phyloP scores from a whole-genome alignment of 345 rosid genomes.

The Populus nigra region DNA sequence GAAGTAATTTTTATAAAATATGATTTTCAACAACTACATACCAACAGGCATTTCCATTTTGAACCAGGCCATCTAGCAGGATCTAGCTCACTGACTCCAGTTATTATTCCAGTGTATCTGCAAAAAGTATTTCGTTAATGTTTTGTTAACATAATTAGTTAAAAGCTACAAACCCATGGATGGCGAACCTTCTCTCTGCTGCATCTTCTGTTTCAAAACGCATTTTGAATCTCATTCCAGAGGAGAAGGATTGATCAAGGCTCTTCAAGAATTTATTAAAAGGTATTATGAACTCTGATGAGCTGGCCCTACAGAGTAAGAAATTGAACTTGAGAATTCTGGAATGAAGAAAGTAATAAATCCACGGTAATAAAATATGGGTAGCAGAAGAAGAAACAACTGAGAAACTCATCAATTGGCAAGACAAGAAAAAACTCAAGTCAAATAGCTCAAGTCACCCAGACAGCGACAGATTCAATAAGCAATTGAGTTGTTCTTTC shows the following conservation, averaged over 20 bases:
- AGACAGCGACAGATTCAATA: neutral
- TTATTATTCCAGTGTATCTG: constrained; percentile 79
- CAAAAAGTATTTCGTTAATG: neutral
- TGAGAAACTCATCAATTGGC: neutral
- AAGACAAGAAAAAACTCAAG: neutral
- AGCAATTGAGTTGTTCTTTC: neutral
- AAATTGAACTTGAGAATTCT: constrained; percentile 1
- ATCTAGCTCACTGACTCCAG: constrained; percentile 77
- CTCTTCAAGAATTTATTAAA: constrained; percentile 70
- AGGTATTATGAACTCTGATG: constrained; percentile 75
- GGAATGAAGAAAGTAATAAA: neutral
- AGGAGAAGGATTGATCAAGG: constrained; percentile 54
- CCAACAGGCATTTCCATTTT: constrained; percentile 92
- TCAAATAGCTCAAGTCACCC: neutral
- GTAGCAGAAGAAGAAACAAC: neutral
- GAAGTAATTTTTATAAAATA: neutral
- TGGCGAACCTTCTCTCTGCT: constrained; percentile 74
- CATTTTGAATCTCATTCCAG: constrained; percentile 90
- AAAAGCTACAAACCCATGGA: neutral
- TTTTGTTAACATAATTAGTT: neutral
- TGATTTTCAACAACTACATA: constrained; percentile 21
- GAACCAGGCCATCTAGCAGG: constrained; percentile 92
- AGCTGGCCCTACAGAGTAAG: constrained; percentile 49
- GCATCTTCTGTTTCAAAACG: constrained; percentile 88
- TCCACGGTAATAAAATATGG: neutral